Base-by-base conservation (phyloP, 306 rosid genomes). In the Pyrus pyrifolia region DNA sequence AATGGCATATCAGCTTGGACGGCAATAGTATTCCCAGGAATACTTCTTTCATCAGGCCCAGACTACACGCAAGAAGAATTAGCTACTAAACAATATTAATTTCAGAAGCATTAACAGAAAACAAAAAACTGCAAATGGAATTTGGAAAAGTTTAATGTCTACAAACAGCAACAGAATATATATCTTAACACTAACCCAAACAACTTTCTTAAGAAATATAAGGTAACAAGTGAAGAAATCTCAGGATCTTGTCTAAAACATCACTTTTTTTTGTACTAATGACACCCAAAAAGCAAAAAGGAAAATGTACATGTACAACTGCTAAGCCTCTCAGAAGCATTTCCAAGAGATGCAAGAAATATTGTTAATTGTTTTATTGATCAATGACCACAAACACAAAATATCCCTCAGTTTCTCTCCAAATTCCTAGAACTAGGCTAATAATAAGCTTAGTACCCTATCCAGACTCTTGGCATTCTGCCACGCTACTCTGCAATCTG, bases 1-100 rank as follows among this genome's bases (percentile, higher is more conserved):
- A 88, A 92, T 18, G 99, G 99, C 97, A 95, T 92, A 76, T 95
- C 97, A 53, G 97, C 97, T 85, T 95, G 99, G 46, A 95, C 99
- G 18, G 97, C 99, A 67, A 92, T 80, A 4, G 99, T 95, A 79
- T 95, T 95, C 19, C 99, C 99, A 52, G 99, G 99, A 81, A 95
- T 84, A 74, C 97, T 95, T 89, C 99, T 95, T 76, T 92, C 97
- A 78, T 95, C 97, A 68, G 96, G 86, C 67, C 99, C 99, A 71
- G 97, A 87, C 99, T 95, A 79, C 23, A 81, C 0, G 65, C 11
- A 13, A 82, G 25, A 11, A 33, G 11, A 67, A 68, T 52, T 17
- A 68, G 11, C 61, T 52, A 25, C 64, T 45, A 27, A 49, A 72
- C 6, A 38, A 29, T 27, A 44, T 18, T 51, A 61, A 40, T 27